phyloP scores from a whole-genome alignment of 2,329 filamentous ascomycete genomes.

The Phyllosticta citriasiana region DNA sequence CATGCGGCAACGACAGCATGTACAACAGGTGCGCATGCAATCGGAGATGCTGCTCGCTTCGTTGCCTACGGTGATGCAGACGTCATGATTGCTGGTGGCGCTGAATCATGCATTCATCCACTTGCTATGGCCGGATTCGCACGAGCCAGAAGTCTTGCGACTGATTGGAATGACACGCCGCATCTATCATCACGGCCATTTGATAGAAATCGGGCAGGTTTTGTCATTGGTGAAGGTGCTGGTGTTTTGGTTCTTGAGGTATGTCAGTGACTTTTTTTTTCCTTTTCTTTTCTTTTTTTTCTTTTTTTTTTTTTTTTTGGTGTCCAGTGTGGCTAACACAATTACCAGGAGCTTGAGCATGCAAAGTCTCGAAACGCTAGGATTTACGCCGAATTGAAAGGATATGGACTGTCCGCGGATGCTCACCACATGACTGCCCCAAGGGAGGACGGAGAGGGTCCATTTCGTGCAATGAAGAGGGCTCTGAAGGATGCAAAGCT shows the following conservation, averaged over 20 bases:
- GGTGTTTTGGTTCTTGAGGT: conserved; percentile 78
- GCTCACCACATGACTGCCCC: conserved; percentile 92
- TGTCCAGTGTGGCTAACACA: conserved; percentile 9
- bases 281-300: too few relatives aligned
- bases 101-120: conserved; percentile 93
- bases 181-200: conserved; percentile 72
- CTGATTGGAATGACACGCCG: conserved; percentile 66
- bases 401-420: conserved; percentile 85
- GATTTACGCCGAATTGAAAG: conserved; percentile 81
- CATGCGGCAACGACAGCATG: conserved; percentile 91
- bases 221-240: conserved; percentile 88
- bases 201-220: conserved; percentile 67
- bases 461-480: conserved; percentile 72
- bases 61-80: conserved; percentile 86
- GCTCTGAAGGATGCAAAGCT: conserved; percentile 65
- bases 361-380: conserved; percentile 66
- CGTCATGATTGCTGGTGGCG: conserved; percentile 91
- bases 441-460: conserved; percentile 69
- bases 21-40: conserved; percentile 88
- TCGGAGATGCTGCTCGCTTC: conserved; percentile 88
- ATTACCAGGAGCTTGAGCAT: conserved; percentile 65
- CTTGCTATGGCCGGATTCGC: conserved; percentile 88
- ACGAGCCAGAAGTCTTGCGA: conserved; percentile 75
- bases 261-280: conserved; percentile 1
- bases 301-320: neutral